Evolutionary conservation across 2,329 filamentous ascomycete genomes (phyloP).

Genomic region (Zymoseptoria brevis): DNA sequence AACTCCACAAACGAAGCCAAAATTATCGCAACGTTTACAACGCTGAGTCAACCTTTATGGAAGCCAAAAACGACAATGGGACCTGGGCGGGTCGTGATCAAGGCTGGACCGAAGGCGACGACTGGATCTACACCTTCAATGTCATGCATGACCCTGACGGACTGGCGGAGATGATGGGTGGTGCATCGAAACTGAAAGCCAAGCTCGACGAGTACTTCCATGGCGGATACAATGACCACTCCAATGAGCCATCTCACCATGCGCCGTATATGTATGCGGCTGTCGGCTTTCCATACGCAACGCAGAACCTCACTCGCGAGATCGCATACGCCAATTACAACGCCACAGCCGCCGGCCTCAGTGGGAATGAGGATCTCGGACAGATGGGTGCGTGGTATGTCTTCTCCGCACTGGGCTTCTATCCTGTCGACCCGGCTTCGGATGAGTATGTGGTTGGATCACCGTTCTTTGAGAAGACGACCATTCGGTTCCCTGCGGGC

Average conservation of each 20-base stretch:
- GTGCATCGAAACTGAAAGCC: conserved; percentile 32
- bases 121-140: conserved; percentile 46
- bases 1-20: conserved; percentile 31
- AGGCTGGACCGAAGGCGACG: conserved; percentile 45
- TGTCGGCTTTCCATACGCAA: conserved; percentile 34
- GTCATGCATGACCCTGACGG: conserved; percentile 41
- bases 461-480: conserved; percentile 41
- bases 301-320: conserved; percentile 34
- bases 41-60: conserved; percentile 39
- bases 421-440: conserved; percentile 39
- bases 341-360: conserved; percentile 38
- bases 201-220: conserved; percentile 41
- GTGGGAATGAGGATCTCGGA: conserved; percentile 43
- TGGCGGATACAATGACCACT: conserved; percentile 41
- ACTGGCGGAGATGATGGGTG: conserved; percentile 35
- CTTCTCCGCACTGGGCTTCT: conserved; percentile 42
- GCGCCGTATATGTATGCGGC: conserved; percentile 41
- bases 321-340: conserved; percentile 40
- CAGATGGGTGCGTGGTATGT: conserved; percentile 47
- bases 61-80: conserved; percentile 41
- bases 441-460: conserved; percentile 41
- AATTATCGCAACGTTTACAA: conserved; percentile 41
- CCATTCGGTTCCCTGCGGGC: conserved; percentile 32
- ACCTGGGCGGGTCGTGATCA: conserved; percentile 38
- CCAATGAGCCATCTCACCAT: conserved; percentile 44